Percentiles rank a stretch among this genome's conserved stretches.
These are phyloP conservation scores for Hymenotorrendiella dingleyae DNA, from an alignment of 2,329 filamentous ascomycete genomes.

Conservation along the genomic window DNA sequence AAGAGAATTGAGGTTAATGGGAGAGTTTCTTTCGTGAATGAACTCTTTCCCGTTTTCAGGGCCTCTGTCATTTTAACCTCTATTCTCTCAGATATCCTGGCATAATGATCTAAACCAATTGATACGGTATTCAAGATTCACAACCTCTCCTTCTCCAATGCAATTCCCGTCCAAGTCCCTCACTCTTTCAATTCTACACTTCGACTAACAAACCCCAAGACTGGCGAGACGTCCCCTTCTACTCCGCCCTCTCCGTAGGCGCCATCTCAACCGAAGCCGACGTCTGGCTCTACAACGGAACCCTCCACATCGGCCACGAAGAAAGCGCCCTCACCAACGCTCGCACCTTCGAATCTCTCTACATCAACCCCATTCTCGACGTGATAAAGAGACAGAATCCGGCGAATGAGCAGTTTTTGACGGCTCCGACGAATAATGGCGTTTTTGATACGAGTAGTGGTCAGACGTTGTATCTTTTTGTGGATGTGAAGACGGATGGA, in stretches of 20 bases:
- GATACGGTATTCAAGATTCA: too few relatives aligned
- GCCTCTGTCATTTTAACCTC: too few relatives aligned
- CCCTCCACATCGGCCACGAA: conserved; percentile 25
- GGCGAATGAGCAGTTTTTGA: conserved; percentile 39
- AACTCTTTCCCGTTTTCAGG: too few relatives aligned
- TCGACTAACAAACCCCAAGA: conserved; percentile 29
- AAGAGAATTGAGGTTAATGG: too few relatives aligned
- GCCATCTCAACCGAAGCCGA: conserved; percentile 24
- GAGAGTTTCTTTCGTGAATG: too few relatives aligned
- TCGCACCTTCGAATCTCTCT: conserved; percentile 24
- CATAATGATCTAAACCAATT: too few relatives aligned
- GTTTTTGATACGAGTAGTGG: conserved; percentile 50
- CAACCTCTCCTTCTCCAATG: not conserved
- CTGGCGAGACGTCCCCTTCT: conserved; percentile 27
- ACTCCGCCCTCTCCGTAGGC: conserved; percentile 22
- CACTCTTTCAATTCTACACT: conserved; percentile 32
- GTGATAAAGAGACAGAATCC: conserved; percentile 25
- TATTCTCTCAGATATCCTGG: too few relatives aligned
- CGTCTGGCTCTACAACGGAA: conserved; percentile 28
- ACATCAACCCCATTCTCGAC: conserved; percentile 26
- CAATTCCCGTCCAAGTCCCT: conserved; percentile 16
- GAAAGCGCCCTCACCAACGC: conserved; percentile 18
- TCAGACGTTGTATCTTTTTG: conserved; percentile 59
- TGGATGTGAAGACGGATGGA: conserved; percentile 57
- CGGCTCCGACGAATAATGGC: conserved; percentile 46